Base-by-base conservation (phyloP, 164 flowering plant genomes). In the Dillenia turbinata region DNA sequence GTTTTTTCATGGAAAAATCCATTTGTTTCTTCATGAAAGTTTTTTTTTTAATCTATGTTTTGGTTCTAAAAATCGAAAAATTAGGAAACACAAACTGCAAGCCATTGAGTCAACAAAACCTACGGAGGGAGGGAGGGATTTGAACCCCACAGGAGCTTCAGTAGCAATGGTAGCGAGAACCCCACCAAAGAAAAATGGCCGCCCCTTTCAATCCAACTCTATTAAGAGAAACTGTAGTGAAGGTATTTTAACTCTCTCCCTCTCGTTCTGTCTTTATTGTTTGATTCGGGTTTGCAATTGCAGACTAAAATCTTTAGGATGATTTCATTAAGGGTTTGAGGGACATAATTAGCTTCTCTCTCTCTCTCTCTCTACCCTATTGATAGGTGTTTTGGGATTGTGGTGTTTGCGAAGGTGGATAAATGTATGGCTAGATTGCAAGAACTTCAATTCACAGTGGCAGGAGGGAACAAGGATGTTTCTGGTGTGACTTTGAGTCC, bases 361-460 rank as follows among this genome's bases (percentile, higher is more conserved):
- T 43, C 40, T n/a, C 40, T 45, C 8, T 24, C 24, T 13, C 17
- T 66, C 16, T 6, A n/a, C 24, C n/a, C 10, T 46, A 12, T 47
- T 11, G 10, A 9, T 47, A 49, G 24, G 15, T 52, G 57, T 54
- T 47, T 15, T 49, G 63, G 54, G 64, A 60, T 56, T 46, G 33
- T 61, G 17, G 11, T 33, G 16, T 56, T 54, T 73, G 47, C 57
- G 63, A 67, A 87, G 98, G 96, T 94, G 86, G 96, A 94, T 67
- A 73, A 73, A 57, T 91, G 95, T 67, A 83, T 94, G 91, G 91
- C 85, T 48, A 67, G 98, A 71, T 67, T 91, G 73, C 91, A 94
- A 75, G 96, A 94, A 73, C 83, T 91, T 14, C 98, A 91, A 52
- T 83, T 71, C 74, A 89, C 96, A 16, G 94, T 88, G 1, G 63